Percentiles rank a stretch among this genome's conserved stretches.
Evolutionary conservation across 2,329 filamentous ascomycete genomes (phyloP).

Genomic region (Alternaria viburni): DNA sequence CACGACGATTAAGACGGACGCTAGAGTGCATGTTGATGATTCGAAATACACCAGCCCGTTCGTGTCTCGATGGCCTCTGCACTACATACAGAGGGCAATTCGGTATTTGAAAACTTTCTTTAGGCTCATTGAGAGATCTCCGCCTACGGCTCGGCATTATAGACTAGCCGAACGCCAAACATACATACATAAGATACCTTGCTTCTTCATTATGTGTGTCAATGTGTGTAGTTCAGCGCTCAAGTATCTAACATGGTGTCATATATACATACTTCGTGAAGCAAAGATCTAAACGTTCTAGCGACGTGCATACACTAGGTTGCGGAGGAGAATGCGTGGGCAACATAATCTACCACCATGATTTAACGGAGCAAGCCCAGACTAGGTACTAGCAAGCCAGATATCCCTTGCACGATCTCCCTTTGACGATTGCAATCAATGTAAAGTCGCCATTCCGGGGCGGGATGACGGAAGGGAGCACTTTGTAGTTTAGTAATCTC

Average conservation of each 20-base stretch:
- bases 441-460: background rate
- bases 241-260: background rate
- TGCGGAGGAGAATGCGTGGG: background rate
- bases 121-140: background rate
- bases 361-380: background rate
- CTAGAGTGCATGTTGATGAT: background rate
- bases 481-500: background rate
- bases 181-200: background rate
- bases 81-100: background rate
- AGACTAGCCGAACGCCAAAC: background rate
- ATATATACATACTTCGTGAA: background rate
- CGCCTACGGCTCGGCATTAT: background rate
- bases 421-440: background rate
- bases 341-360: background rate
- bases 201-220: background rate
- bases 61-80: background rate
- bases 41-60: background rate
- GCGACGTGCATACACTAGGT: background rate
- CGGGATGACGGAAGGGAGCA: background rate
- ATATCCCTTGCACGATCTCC: background rate
- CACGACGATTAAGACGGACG: background rate
- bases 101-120: background rate
- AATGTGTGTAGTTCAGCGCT: background rate
- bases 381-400: background rate
- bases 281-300: background rate